Base-by-base conservation (phyloP, 2,329 filamentous ascomycete genomes). In the Achaetomium macrosporum region DNA sequence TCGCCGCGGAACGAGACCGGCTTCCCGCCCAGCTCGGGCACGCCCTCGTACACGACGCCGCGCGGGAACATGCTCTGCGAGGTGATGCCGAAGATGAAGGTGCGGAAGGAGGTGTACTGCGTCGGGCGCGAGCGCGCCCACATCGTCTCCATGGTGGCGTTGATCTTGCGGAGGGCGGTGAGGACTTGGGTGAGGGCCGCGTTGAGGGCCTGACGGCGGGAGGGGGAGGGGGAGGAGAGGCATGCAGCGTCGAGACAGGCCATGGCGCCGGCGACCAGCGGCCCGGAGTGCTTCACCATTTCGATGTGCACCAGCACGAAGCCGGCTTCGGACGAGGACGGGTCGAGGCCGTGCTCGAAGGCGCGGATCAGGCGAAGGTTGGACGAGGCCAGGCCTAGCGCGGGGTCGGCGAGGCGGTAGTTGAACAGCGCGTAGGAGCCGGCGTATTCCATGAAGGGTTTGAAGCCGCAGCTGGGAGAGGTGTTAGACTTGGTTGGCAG, bases 21-120 rank as follows among this genome's bases (percentile, higher is more conserved):
- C 66, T 87, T 68, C 55, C 71, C 69, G 55, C 86, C 82, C 59
- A 85, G 37, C 3, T 54, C 41, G 7, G 12, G 12, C 5, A 92
- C 81, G 9, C 90, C 90, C 67, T 95, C 87, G 68, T 96, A 96
- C 43, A 95, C 72, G 8, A 96, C 92, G 9, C 92, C 92, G 58
- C 91, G 76, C 9, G 91, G 91, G 70, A 96, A 96, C 90, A 96
- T 96, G 64, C 83, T 85, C 71, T 96, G 91, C 44, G 82, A 87
- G 1, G 90, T 95, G 70, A 96, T 96, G 62, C 92, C 92, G 66
- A 96, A 96, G 73, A 96, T 96, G 75, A 96, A 96, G 11, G 92
- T 95, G 39, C 91, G 87, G 81, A 96, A 96, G 61, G 82, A 86
- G 54, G 87, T 89, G 73, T 96, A 96, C 60, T 90, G 82, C 16